These are phyloP conservation scores for Elsinoe perseae DNA, from an alignment of 2,329 filamentous ascomycete species.

Conservation along the genomic window DNA sequence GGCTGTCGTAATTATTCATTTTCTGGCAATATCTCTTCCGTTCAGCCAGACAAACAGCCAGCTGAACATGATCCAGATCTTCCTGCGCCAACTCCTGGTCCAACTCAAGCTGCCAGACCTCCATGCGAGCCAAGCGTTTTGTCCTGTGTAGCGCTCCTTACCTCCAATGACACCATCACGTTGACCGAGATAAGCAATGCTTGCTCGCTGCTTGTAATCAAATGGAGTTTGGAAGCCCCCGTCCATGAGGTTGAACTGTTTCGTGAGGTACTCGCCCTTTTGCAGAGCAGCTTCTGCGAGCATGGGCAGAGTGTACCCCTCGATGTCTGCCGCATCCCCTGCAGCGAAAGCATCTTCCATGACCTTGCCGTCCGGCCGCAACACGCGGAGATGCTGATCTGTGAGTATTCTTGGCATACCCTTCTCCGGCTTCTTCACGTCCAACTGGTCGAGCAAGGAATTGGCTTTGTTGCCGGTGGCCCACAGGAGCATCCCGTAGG, in stretches of 20 bases:
- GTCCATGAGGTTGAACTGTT: constrained; percentile 24
- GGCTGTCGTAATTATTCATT: constrained; percentile 17
- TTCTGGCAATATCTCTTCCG: constrained; percentile 28
- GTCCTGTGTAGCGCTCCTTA: constrained; percentile 35
- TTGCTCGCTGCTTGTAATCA: constrained; percentile 33
- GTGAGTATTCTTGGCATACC: constrained; percentile 32
- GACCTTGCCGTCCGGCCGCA: constrained; percentile 23
- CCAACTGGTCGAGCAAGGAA: constrained; percentile 29
- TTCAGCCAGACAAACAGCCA: constrained; percentile 24
- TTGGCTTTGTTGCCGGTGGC: constrained; percentile 34
- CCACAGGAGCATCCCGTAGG: constrained; percentile 35
- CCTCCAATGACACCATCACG: constrained; percentile 37
- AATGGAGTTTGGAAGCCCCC: constrained; percentile 25
- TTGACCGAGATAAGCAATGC: constrained; percentile 37
- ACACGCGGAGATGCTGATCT: constrained; percentile 28
- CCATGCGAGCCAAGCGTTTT: constrained; percentile 39
- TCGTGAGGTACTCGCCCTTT: constrained; percentile 32
- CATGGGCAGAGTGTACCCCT: constrained; percentile 30
- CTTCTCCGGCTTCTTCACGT: constrained; percentile 29
- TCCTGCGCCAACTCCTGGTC: constrained; percentile 27
- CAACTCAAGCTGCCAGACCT: constrained; percentile 30
- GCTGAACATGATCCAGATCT: constrained; percentile 27
- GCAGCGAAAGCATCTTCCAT: constrained; percentile 30
- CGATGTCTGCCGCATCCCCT: constrained; percentile 36
- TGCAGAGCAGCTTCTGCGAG: constrained; percentile 34